Base-by-base conservation (phyloP, 169 alveolate genomes). In the Plasmodium falciparum region DNA sequence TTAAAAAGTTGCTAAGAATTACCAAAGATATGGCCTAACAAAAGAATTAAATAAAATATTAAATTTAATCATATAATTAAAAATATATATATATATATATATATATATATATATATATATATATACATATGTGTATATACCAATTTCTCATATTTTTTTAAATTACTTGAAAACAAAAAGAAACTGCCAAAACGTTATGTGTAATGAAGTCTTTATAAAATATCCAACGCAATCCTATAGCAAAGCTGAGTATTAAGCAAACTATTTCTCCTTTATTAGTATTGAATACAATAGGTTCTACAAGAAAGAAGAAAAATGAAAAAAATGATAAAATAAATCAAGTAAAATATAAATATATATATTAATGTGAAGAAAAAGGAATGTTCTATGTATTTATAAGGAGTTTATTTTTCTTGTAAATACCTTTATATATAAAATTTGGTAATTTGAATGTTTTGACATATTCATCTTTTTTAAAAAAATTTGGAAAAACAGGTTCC, bases 191-290 rank as follows among this genome's bases (percentile, higher is more conserved):
- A 17, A 83, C 50, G 45, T 83, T 83, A 54, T 83, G 91, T 29
- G 85, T 83, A 50, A 83, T 69, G 70, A 83, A 83, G 43, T 71
- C 91, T 49, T 83, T 83, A 49, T 69, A 83, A 70, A 63, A 67
- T 54, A 83, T 67, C 91, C 91, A 83, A 22, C 85, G 85, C 20
- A 20, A 65, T 49, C 91, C 91, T 49, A 83, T 83, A 13, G 58
- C 7, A 56, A 83, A 83, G 43, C 91, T 69, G 33, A 83, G 7
- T 17, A 83, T 22, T 49, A 83, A 83, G 52, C 74, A 26, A 15
- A 69, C n/a, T 56, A 70, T 70, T 83, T 83, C 91, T 83, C 91
- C 91, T 59, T 83, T 83, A 49, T 83, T 83, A 54, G 91, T 83
- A 50, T 83, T 83, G 54, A 83, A 83, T 3, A 83, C 54, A 49